phyloP scores from a whole-genome alignment of 306 rosid genomes.

The Citrullus amarus region DNA sequence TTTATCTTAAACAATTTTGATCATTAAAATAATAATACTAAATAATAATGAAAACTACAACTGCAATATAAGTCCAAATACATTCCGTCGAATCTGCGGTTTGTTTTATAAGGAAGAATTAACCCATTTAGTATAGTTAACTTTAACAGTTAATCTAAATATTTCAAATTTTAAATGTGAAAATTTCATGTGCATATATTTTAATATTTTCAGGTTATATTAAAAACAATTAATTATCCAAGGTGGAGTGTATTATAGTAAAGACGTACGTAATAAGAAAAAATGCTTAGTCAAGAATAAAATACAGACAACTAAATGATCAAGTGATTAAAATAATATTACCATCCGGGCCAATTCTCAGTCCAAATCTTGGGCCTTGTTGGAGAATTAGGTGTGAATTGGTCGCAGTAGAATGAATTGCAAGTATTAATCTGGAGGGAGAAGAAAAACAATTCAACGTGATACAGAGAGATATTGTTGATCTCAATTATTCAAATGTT shows the following conservation, averaged over 20 bases:
- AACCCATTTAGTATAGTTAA: neutral
- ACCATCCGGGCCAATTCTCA: conserved; percentile 99
- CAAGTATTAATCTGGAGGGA: conserved; percentile 78
- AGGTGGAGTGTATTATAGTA: neutral
- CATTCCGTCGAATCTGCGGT: neutral
- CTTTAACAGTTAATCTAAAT: neutral
- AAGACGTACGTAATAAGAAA: neutral
- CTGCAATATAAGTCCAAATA: neutral
- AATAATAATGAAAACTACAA: neutral
- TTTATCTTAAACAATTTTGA: neutral
- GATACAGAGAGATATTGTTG: neutral
- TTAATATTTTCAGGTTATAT: neutral
- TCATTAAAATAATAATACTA: neutral
- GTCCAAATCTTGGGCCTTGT: conserved; percentile 91
- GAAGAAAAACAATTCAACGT: conserved; percentile 7
- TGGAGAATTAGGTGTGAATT: conserved; percentile 72
- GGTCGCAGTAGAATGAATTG: conserved; percentile 84
- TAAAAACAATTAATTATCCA: neutral
- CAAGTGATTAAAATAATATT: conserved; percentile 16
- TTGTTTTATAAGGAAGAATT: neutral
- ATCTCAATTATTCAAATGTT: conserved; percentile 1
- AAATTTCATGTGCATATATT: neutral
- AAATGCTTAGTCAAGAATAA: neutral
- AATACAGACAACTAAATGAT: neutral
- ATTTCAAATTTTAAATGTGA: neutral